These are phyloP conservation scores for Moesziomyces globuligerus DNA, from an alignment of 1,284 basidiomycete genomes.

Conservation along the genomic window DNA sequence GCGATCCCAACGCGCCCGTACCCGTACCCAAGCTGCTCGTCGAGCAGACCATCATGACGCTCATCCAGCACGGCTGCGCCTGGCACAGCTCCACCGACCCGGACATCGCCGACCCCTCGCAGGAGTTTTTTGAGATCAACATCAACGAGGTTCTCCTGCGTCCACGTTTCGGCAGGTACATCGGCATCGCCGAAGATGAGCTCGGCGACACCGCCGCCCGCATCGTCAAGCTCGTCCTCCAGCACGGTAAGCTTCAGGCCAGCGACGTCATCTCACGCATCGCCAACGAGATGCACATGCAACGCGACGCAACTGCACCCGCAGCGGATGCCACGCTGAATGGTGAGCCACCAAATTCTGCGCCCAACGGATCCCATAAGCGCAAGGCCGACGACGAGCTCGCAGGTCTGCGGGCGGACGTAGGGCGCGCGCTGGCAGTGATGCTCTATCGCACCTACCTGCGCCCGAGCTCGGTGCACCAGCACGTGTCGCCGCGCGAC, in stretches of 20 bases:
- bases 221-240: slow-evolving; percentile 71
- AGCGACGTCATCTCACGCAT: slow-evolving; percentile 76
- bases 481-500: slow-evolving; percentile 68
- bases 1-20: slow-evolving; percentile 72
- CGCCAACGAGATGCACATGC: slow-evolving; percentile 19
- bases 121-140: slow-evolving; percentile 69
- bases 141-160: slow-evolving; percentile 66
- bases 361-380: slow-evolving; percentile 27
- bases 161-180: slow-evolving; percentile 70
- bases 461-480: slow-evolving; percentile 54
- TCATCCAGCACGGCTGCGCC: slow-evolving; percentile 85
- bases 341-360: slow-evolving; percentile 17
- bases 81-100: slow-evolving; percentile 64
- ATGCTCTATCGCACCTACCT: slow-evolving; percentile 56
- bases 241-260: slow-evolving; percentile 85
- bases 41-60: slow-evolving; percentile 79
- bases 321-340: slow-evolving; percentile 8
- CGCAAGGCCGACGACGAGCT: slow-evolving; percentile 35
- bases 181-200: slow-evolving; percentile 81
- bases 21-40: slow-evolving; percentile 75
- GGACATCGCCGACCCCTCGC: slow-evolving; percentile 23
- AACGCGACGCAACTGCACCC: slow-evolving; percentile 6
- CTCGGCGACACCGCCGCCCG: slow-evolving; percentile 73
- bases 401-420: slow-evolving; percentile 8
- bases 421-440: slow-evolving; percentile 28